Base-by-base conservation (phyloP, 1,284 basidiomycete species). In the Marasmius oreades region DNA sequence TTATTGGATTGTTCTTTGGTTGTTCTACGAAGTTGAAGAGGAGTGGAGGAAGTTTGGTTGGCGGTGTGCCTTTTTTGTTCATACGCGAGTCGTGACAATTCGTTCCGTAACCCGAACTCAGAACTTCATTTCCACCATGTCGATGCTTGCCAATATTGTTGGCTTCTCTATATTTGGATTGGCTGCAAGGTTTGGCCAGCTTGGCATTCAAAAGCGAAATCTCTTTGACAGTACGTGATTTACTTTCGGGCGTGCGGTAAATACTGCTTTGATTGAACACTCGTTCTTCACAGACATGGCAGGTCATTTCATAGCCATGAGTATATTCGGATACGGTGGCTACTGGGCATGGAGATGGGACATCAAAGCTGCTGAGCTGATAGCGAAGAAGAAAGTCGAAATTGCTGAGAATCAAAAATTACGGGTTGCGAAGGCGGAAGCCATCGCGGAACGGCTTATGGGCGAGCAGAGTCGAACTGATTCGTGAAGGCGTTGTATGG, bases 131-230 rank as follows among this genome's bases (percentile, higher is more conserved):
- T 24, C 63, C 62, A 77, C 61, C 64, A 93, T 92, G 90, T 74
- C 87, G 50, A 76, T 92, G 66, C 72, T 91, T 61, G 74, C 83
- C 58, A 90, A 82, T 69, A 75, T 93, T 63, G 67, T 90, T 67
- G 92, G 92, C 50, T 92, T 91, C 74, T 86, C 88, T 18, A 72
- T 81, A 56, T 88, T 92, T 66, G 92, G 92, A 28, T 83, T 93
- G 55, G 84, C 85, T 18, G 84, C 85, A 14, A 80, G 92, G 61
- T 76, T 91, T 59, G 90, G 90, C 63, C 92, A 93, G 71, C 84
- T 93, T 22, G 87, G 86, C 52, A 86, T 94, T 63, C 89, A 92
- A 69, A 81, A 76, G 63, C 77, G 85, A 63, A 82, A 83, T 64
- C 74, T 88, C 50, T 76, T 85, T 66, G 77, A 81, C 48, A 89